Evolutionary conservation across 441 rosid genomes (phyloP).

Genomic region (Monsonia emarginata): DNA sequence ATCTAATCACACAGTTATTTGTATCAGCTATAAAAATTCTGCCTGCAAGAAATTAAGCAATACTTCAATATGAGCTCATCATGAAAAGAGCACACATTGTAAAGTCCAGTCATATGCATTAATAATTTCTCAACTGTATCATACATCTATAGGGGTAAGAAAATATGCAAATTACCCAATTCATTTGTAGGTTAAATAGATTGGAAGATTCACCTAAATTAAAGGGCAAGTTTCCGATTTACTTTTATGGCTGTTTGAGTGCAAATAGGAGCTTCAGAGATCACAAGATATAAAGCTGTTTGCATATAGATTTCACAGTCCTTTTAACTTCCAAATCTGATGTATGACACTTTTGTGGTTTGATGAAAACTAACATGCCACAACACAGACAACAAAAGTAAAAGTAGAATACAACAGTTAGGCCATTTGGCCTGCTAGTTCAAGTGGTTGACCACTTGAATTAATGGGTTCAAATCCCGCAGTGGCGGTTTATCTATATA

Average conservation of each 20-base stretch:
- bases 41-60: conserved; percentile 37
- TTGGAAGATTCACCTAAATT: neutral
- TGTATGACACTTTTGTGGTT: neutral
- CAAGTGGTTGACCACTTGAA: too few species aligned
- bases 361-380: neutral
- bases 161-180: neutral
- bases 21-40: conserved; percentile 79
- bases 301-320: neutral
- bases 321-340: neutral
- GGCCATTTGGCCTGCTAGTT: too few species aligned
- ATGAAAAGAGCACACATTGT: neutral
- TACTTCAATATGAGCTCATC: conserved; percentile 1
- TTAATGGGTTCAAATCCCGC: too few species aligned
- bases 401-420: neutral
- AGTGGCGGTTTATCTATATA: too few species aligned
- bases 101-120: neutral
- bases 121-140: neutral
- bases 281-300: neutral
- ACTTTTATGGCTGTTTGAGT: neutral
- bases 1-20: conserved; percentile 71
- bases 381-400: neutral
- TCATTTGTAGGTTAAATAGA: neutral
- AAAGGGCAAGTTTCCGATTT: neutral
- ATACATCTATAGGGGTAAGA: neutral
- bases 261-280: neutral